Base-by-base conservation (phyloP, 2,329 filamentous ascomycete genomes). In the Boeremia lycopersici region DNA sequence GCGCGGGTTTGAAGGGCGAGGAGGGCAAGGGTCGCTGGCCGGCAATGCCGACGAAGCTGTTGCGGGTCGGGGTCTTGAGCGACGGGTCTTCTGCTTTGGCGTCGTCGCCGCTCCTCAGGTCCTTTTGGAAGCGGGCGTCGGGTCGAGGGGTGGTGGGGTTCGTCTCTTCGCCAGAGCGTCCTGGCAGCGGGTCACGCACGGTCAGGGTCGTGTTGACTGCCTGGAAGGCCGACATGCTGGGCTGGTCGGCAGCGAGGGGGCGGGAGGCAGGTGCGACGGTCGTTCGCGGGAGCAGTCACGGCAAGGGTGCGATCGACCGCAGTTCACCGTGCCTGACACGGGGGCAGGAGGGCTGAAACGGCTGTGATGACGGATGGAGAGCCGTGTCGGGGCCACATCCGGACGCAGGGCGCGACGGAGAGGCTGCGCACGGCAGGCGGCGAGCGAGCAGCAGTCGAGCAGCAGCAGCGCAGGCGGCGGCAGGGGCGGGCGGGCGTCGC, bases 41-140 rank as follows among this genome's bases (percentile, higher is more conserved):
- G 25, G 74, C 67, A 28, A 82, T 62, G 26, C 78, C 79, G 26
- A 70, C 74, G 67, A 83, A 82, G 62, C 72, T 79, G 54, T 78
- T 75, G 71, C 85, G 82, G 25, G 88, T 90, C 0, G 89, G 88
- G 2, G 88, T 90, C 55, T 82, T 77, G 58, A 84, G 82, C 30
- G 70, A 66, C 33, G 70, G 64, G 29, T 78, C 77, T 53, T 77
- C 77, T 61, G 63, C 53, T 58, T 68, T 69, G 45, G 68, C 53
- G 53, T 74, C 75, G 57, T 76, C 71, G 45, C 64, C 35, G 25
- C 56, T 56, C 57, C 56, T 70, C 39, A 77, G 69, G 51, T 78
- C 74, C 60, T 74, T 64, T 57, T 74, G 75, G 74, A 76, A 69
- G 67, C 64, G 67, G 68, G 65, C 69, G 72, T 75, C 76, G 46